Base-by-base conservation (phyloP, 768 basidiomycete genomes). In the Leucogyrophana mollusca region DNA sequence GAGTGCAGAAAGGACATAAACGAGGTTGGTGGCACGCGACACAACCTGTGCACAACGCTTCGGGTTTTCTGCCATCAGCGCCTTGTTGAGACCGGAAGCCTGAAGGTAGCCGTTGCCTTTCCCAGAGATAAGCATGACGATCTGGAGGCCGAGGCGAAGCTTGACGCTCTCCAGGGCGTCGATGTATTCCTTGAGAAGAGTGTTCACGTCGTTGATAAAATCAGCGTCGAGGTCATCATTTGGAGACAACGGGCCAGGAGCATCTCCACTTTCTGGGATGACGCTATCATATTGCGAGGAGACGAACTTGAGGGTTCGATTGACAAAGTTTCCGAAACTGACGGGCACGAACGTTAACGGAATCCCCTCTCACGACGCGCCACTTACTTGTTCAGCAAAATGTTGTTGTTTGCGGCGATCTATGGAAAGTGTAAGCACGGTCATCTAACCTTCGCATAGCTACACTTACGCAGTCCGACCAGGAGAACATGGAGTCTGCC, bases 281-380 rank as follows among this genome's bases (percentile, higher is more conserved):
- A 86, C 68, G 40, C 88, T 68, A 43, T 83, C 78, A 60, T 86
- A 95, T 60, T 92, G 91, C 4, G 90, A 86, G 5, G 86, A 80
- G 23, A 93, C 80, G 61, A 99, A 99, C 67, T 97, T 97, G 61
- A 98, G 73, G 14, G 82, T 76, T 21, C 96, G 87, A 66, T 99
- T 99, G 53, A 98, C 89, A 57, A 96, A 98, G 72, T 99, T 99
- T 35, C 96, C 96, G 56, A 99, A 89, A 70, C 90, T 92, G 18
- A 33, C 17, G 14, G 34, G 11, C n/a, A n/a, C n/a, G n/a, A n/a
- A 9, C 14, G 30, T 52, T 21, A 46, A 43, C 13, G 27, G 34
- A 45, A 17, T 38, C 14, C 10, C 21, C 43, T 24, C 40, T 37
- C 22, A 17, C 20, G 17, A 20, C 14, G 9, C 9, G 32, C 14